Evolutionary conservation across 2,329 filamentous ascomycete species (phyloP).

Genomic region (Teratosphaeria epicoccoides): DNA sequence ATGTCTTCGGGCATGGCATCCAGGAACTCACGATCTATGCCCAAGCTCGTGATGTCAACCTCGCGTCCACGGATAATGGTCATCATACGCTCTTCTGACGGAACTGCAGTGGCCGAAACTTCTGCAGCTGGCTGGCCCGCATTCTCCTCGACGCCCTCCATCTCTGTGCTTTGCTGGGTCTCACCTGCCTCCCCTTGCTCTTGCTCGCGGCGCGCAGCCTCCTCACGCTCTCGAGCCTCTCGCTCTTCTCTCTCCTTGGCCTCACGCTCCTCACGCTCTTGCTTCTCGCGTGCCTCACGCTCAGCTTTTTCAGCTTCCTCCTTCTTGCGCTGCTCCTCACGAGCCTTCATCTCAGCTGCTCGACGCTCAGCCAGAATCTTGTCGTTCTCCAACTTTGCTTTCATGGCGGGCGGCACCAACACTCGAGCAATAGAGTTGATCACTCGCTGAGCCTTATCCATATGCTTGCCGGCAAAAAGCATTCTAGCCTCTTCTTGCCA

Average conservation of each 20-base stretch:
- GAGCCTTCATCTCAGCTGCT: conserved; percentile 51
- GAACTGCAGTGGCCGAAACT: conserved; percentile 38
- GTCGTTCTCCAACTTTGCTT: conserved; percentile 63
- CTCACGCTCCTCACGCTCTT: conserved; percentile 39
- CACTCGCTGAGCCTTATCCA: conserved; percentile 60
- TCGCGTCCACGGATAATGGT: conserved; percentile 78
- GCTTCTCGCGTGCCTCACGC: conserved; percentile 41
- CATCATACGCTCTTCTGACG: conserved; percentile 43
- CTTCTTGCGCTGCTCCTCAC: conserved; percentile 52
- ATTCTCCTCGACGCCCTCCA: conserved; percentile 65
- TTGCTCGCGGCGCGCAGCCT: conserved; percentile 8
- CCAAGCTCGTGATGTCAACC: conserved; percentile 85
- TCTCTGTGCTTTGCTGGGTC: conserved; percentile 32
- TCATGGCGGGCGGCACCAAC: conserved; percentile 74
- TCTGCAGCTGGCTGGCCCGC: conserved; percentile 28
- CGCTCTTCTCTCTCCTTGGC: conserved; percentile 29
- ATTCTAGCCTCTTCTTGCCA: conserved; percentile 88
- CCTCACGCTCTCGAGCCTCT: conserved; percentile 16
- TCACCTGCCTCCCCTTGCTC: conserved; percentile 16
- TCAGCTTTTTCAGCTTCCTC: conserved; percentile 52
- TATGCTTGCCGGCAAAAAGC: conserved; percentile 59
- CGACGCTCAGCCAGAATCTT: conserved; percentile 56
- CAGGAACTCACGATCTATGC: conserved; percentile 89
- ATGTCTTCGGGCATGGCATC: conserved; percentile 96
- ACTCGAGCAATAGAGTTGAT: conserved; percentile 58